Evolutionary conservation across 805 yeast genomes (phyloP).

Genomic region (Sungouiozyma ichnusensis): DNA sequence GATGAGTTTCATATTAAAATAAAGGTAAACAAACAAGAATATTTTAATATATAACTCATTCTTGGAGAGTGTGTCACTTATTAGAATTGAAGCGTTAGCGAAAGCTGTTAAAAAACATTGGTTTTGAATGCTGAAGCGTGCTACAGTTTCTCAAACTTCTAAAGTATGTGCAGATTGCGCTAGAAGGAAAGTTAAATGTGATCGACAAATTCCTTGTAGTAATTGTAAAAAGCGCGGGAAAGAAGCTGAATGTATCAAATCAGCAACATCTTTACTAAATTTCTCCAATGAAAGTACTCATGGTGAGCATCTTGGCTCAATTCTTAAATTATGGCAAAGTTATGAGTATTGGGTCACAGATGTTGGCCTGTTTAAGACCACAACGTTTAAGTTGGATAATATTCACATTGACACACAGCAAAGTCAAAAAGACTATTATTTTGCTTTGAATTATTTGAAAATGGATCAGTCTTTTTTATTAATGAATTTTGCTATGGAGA

Average conservation of each 20-base stretch:
- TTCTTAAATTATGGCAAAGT: conserved; percentile 20
- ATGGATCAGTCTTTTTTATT: conserved; percentile 16
- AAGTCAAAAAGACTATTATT: conserved; percentile 7
- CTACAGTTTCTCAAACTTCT: not conserved
- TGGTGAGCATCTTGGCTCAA: conserved; percentile 7
- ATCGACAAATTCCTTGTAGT: conserved; percentile 25
- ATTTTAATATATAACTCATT: too few species aligned
- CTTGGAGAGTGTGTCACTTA: too few species aligned
- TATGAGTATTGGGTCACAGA: conserved; percentile 23
- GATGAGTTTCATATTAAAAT: too few species aligned
- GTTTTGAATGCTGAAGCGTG: not conserved
- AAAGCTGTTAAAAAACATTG: too few species aligned
- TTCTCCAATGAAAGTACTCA: not conserved
- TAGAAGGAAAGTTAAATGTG: conserved; percentile 27
- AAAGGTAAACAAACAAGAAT: too few species aligned
- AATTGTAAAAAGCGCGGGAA: conserved; percentile 23
- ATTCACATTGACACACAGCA: conserved; percentile 3
- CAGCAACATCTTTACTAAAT: conserved; percentile 1
- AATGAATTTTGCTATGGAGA: conserved; percentile 23
- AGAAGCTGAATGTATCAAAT: conserved; percentile 17
- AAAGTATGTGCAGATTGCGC: conserved; percentile 19
- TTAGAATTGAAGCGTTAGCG: too few species aligned
- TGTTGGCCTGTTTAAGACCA: conserved; percentile 17
- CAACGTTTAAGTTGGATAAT: conserved; percentile 3
- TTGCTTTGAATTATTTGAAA: conserved; percentile 10